Evolutionary conservation across 495 filamentous ascomycete genomes (phyloP), one percentile per base, ranked within the genome.

Genomic region (Penicillium chermesinum): DNA sequence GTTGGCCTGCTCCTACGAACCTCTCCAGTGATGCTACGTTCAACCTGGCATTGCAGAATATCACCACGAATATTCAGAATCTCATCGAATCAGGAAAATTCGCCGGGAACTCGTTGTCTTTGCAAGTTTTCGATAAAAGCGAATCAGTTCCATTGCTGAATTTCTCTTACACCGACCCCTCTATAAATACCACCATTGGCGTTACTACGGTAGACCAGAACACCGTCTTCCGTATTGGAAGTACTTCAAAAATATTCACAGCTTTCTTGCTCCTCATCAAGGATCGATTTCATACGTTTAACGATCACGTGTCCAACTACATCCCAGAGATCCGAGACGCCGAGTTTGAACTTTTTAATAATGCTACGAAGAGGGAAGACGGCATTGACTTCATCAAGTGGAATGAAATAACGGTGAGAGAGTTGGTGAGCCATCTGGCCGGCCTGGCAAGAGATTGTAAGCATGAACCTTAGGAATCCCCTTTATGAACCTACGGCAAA

Each of bases 391-490:
- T 49, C 25, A 64, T 79, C 22, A 59, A 63, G 13, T 84, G 81
- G 81, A 62, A 72, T 16, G 69, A 76, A 17, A 63, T 82, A 22
- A 83, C 78, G 0, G 61, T 83, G 12, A 73, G 75, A 2, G 64
- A 70, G 8, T 52, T 84, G 27, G 75, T 76, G 0, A 73, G 70
- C 46, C 79, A 83, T 43, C 52, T 76, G 40, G 65, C 77, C 9
- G 80, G 77, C 2, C 66, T 78, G 19, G 52, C 66, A 13, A 61
- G 75, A 54, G 71, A 79, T n/a, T 71, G 64, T 57, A 51, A 1
- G 52, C 53, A 41, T 30, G 25, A 47, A 0, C 4, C 3, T 35
- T 9, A 9, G 10, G n/a, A 18, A 19, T 94, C 41, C 59, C 87
- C 9, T 15, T 13, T 20, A 34, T 21, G 7, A 15, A 2, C 9